These are phyloP conservation scores for Gaertneriomyces sp. DNA, from an alignment of 192 early-diverging fungal species.

Conservation along the genomic window DNA sequence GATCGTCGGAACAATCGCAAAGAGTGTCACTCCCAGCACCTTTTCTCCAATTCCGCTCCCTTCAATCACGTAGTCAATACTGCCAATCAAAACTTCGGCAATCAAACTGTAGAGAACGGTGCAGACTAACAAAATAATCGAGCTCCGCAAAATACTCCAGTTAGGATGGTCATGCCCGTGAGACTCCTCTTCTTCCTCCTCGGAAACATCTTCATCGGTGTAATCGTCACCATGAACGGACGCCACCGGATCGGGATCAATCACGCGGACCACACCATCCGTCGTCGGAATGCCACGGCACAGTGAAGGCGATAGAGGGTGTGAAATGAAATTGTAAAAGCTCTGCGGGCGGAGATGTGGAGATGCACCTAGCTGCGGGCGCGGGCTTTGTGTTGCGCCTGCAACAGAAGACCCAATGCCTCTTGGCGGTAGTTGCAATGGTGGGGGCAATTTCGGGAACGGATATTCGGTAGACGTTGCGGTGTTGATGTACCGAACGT, in stretches of 20 bases:
- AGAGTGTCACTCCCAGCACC: slow-evolving; percentile 87
- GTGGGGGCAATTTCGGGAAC: slow-evolving; percentile 5
- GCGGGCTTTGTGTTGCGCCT: no score
- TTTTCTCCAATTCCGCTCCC: slow-evolving; percentile 72
- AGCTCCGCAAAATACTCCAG: slow-evolving; percentile 80
- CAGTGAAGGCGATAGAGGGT: slow-evolving; percentile 12
- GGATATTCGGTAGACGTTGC: slow-evolving; percentile 20
- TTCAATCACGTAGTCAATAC: slow-evolving; percentile 76
- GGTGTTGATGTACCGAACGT: not conserved
- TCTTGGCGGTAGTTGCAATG: not conserved
- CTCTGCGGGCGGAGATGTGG: not conserved
- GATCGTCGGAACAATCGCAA: slow-evolving; percentile 91
- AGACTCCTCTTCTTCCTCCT: slow-evolving; percentile 55
- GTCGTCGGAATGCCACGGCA: slow-evolving; percentile 22
- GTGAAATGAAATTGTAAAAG: not conserved
- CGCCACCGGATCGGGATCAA: slow-evolving; percentile 15
- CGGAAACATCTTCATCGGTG: slow-evolving; percentile 20
- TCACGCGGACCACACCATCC: slow-evolving; percentile 13
- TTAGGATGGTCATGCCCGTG: slow-evolving; percentile 88
- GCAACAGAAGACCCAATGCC: not conserved
- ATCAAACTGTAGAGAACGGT: slow-evolving; percentile 84
- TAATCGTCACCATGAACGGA: slow-evolving; percentile 6
- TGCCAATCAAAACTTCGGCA: slow-evolving; percentile 88
- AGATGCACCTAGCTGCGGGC: no score
- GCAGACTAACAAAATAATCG: slow-evolving; percentile 72